Conservation (phyloP, 2,329 filamentous ascomycete genomes). For the Neoscytalidium dimidiatum region DNA sequence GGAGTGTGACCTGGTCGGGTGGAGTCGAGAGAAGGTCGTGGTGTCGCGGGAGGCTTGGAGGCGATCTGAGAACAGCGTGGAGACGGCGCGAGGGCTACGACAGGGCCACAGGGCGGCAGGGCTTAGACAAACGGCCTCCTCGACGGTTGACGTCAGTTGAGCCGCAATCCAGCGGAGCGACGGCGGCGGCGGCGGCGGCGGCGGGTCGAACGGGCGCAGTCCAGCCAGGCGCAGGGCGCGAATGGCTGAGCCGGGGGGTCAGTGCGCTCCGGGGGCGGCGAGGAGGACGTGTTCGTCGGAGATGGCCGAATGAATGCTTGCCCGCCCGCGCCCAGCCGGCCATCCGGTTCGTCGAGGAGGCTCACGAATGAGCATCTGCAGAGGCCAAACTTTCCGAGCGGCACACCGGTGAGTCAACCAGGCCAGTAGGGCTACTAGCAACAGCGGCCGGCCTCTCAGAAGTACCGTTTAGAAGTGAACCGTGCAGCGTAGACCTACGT, state of each 20-base stretch:
- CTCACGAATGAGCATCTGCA: constrained; percentile 8
- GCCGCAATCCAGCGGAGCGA: neutral
- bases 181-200: neutral
- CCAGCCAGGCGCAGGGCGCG: neutral
- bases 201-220: neutral
- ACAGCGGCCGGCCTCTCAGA: neutral
- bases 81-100: too few relatives aligned
- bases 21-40: neutral
- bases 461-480: neutral
- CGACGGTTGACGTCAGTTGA: constrained; percentile 14
- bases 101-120: neutral
- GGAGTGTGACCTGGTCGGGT: neutral
- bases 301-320: neutral
- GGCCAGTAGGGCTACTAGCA: neutral
- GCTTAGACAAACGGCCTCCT: neutral
- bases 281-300: neutral
- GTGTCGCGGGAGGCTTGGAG: neutral
- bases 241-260: neutral
- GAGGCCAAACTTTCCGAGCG: neutral
- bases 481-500: neutral
- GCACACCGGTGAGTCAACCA: constrained; percentile 10
- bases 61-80: too few relatives aligned
- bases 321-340: neutral
- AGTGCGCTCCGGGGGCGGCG: neutral
- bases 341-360: constrained; percentile 11